These are phyloP conservation scores for Pseudocercospora fijiensis DNA, from an alignment of 2,329 filamentous ascomycete species.

Conservation along the genomic window DNA sequence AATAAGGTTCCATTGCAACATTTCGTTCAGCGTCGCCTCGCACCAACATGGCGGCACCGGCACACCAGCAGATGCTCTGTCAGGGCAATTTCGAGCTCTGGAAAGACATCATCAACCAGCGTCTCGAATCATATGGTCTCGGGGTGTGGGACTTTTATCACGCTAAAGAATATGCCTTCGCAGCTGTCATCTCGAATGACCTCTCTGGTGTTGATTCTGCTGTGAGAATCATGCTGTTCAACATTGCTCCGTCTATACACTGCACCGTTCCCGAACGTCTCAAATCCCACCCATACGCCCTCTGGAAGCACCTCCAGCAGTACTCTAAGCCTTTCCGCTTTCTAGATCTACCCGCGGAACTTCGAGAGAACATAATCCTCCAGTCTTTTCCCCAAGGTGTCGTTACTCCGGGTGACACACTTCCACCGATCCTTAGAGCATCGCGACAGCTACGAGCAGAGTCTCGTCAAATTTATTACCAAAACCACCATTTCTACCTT, in stretches of 20 bases:
- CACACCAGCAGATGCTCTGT: no score
- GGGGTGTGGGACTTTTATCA: neutral
- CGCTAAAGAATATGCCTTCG: neutral
- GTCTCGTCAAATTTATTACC: neutral
- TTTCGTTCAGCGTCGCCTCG: no score
- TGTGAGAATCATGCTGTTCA: neutral
- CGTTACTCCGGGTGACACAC: neutral
- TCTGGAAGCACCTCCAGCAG: conserved; percentile 2
- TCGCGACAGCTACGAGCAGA: neutral
- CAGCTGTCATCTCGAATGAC: neutral
- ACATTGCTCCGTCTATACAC: neutral
- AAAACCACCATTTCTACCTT: neutral
- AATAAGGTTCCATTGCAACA: no score
- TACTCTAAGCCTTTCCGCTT: neutral
- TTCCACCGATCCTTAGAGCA: neutral
- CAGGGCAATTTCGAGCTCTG: neutral
- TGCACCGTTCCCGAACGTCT: neutral
- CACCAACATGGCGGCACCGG: no score
- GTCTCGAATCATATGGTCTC: neutral
- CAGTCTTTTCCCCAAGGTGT: neutral
- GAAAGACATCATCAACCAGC: neutral
- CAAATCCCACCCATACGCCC: neutral
- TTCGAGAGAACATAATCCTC: neutral
- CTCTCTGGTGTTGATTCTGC: neutral
- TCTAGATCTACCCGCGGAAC: neutral